Evolutionary conservation across 495 filamentous ascomycete species (phyloP).

Genomic region (Podospora sp.): DNA sequence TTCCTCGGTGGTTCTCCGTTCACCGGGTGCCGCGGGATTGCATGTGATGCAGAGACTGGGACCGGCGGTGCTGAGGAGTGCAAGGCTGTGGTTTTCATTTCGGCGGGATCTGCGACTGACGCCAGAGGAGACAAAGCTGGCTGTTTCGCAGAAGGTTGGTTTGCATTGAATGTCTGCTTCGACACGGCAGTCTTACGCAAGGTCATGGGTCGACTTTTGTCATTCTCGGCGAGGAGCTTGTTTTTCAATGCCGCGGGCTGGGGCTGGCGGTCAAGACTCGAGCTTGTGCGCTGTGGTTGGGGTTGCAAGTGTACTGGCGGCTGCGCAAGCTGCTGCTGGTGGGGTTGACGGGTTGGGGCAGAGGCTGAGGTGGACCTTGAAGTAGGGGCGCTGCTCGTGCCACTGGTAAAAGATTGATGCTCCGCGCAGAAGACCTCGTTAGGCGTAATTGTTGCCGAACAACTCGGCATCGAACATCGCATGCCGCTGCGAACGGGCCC

Average conservation of each 20-base stretch:
- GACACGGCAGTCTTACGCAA: slow-evolving; percentile 24
- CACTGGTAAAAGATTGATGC: background rate
- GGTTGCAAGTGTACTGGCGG: background rate
- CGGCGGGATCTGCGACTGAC: background rate
- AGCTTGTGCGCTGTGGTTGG: background rate
- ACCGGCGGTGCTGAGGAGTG: slow-evolving; percentile 4
- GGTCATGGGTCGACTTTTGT: slow-evolving; percentile 9
- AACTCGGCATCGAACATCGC: background rate
- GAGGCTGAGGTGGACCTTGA: background rate
- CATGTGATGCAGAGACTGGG: slow-evolving; percentile 18
- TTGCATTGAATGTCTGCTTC: background rate
- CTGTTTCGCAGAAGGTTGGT: background rate
- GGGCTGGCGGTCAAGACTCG: background rate
- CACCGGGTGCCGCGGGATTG: slow-evolving; percentile 2
- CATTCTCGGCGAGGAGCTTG: slow-evolving; percentile 6
- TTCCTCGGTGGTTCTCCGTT: slow-evolving; percentile 26
- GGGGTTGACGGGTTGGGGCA: background rate
- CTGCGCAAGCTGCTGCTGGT: background rate
- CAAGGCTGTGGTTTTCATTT: background rate
- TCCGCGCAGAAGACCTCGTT: slow-evolving; percentile 1
- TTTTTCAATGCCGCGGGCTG: slow-evolving; percentile 1
- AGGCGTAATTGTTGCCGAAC: background rate
- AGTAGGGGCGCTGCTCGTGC: background rate
- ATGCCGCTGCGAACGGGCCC: background rate
- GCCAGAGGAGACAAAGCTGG: background rate